These are phyloP conservation scores for Tanozyma kutaoensis DNA, from an alignment of 805 yeast species.

Conservation along the genomic window DNA sequence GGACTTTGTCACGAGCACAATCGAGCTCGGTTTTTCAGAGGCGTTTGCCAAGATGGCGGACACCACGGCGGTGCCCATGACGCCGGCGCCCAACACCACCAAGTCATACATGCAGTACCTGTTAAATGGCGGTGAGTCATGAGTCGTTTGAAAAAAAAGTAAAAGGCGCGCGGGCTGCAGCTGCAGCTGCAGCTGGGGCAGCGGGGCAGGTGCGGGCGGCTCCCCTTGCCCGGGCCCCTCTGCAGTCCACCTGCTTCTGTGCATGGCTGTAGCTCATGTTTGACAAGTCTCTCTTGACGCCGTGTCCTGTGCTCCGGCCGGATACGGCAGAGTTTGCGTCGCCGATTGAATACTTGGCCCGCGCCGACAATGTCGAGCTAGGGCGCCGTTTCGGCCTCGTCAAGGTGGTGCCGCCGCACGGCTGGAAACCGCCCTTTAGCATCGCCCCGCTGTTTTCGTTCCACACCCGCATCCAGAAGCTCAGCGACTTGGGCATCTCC, in stretches of 20 bases:
- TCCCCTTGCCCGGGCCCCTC: no score
- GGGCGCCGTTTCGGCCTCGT: slow-evolving; percentile 39
- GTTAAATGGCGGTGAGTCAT: no score
- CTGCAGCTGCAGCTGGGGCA: no score
- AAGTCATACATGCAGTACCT: no score
- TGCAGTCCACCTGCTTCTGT: no score
- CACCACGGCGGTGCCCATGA: slow-evolving; percentile 88
- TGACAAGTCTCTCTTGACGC: slow-evolving; percentile 12
- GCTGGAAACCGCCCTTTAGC: slow-evolving; percentile 45
- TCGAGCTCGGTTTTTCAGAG: slow-evolving; percentile 17
- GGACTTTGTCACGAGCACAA: slow-evolving; percentile 67
- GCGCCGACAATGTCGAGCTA: slow-evolving; percentile 21
- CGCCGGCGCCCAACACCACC: slow-evolving; percentile 85
- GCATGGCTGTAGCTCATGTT: no score
- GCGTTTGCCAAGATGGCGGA: slow-evolving; percentile 50
- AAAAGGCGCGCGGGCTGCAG: no score
- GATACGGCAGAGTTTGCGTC: slow-evolving; percentile 28
- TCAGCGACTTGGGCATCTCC: slow-evolving; percentile 49
- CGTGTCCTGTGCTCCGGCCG: slow-evolving; percentile 38
- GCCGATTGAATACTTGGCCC: slow-evolving; percentile 36
- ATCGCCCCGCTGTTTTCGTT: slow-evolving; percentile 44
- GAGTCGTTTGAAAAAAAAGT: no score
- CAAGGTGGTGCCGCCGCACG: slow-evolving; percentile 37
- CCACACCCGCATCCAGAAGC: slow-evolving; percentile 54
- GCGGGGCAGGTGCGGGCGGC: no score